Evolutionary conservation across 2,329 filamentous ascomycete genomes (phyloP).

Genomic region (Myriosclerotinia duriaeana): DNA sequence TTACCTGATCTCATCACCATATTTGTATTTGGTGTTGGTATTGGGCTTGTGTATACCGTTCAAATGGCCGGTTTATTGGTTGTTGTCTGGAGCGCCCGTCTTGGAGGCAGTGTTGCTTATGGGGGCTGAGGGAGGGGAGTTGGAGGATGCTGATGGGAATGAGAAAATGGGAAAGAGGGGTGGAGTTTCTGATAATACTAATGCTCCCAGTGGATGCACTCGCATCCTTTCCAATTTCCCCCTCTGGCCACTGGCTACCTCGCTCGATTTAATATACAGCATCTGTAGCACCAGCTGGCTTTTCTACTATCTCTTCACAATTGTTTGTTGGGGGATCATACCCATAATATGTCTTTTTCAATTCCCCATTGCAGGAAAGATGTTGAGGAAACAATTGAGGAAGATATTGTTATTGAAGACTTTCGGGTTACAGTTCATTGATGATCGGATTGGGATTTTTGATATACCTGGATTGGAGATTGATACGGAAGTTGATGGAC

Average conservation of each 20-base stretch:
- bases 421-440: constrained; percentile 47
- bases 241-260: constrained; percentile 49
- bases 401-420: constrained; percentile 36
- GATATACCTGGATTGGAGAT: constrained; percentile 51
- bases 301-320: constrained; percentile 47
- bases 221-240: constrained; percentile 48
- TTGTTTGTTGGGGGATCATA: constrained; percentile 45
- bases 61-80: constrained; percentile 42
- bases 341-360: constrained; percentile 49
- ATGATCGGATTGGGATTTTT: constrained; percentile 49
- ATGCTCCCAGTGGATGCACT: not conserved
- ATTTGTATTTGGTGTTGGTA: not conserved
- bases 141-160: constrained; percentile 37
- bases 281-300: constrained; percentile 54
- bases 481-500: constrained; percentile 52
- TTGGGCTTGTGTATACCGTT: not conserved
- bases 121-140: constrained; percentile 17
- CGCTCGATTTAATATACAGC: constrained; percentile 49
- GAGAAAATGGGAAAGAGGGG: not conserved
- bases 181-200: not conserved
- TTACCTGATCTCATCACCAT: constrained; percentile 3
- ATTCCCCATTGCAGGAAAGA: constrained; percentile 39
- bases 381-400: constrained; percentile 42
- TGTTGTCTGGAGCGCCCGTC: constrained; percentile 45
- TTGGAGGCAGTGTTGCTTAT: constrained; percentile 39